Evolutionary conservation across 2,329 filamentous ascomycete genomes (phyloP).

Genomic region (Fusarium setosum): DNA sequence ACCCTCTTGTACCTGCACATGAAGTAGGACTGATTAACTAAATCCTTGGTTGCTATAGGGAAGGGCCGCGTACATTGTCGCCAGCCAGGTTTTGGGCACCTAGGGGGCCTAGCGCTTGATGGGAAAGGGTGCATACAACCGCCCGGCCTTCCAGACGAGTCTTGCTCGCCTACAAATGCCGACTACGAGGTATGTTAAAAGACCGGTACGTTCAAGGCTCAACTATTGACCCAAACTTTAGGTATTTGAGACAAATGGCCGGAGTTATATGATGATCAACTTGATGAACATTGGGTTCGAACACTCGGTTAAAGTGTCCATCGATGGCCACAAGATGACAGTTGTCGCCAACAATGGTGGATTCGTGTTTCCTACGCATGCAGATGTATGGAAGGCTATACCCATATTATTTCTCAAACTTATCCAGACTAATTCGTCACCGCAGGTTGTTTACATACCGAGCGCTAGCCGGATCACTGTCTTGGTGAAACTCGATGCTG

Average conservation of each 20-base stretch:
- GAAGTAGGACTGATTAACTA: background rate
- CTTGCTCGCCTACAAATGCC: background rate
- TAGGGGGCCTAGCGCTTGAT: background rate
- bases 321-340: slow-evolving; percentile 2
- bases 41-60: background rate
- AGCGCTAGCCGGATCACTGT: slow-evolving; percentile 4
- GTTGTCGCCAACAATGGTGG: slow-evolving; percentile 9
- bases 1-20: background rate
- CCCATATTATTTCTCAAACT: background rate
- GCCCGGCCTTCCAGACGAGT: background rate
- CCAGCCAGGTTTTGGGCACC: background rate
- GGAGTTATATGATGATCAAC: slow-evolving; percentile 7
- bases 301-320: slow-evolving; percentile 1
- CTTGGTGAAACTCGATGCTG: background rate
- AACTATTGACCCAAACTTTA: background rate
- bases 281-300: slow-evolving; percentile 9
- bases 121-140: slow-evolving; percentile 5
- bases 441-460: slow-evolving; percentile 5
- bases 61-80: slow-evolving; percentile 12
- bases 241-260: background rate
- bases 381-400: background rate
- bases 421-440: background rate
- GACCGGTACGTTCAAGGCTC: background rate
- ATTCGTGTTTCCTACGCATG: background rate
- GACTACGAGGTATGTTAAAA: slow-evolving; percentile 1